A percentile compares a stretch with the other conserved stretches of the same genome.
Evolutionary conservation across 139 green algal species (phyloP).

Genomic region (Chlamydomonas urium): DNA sequence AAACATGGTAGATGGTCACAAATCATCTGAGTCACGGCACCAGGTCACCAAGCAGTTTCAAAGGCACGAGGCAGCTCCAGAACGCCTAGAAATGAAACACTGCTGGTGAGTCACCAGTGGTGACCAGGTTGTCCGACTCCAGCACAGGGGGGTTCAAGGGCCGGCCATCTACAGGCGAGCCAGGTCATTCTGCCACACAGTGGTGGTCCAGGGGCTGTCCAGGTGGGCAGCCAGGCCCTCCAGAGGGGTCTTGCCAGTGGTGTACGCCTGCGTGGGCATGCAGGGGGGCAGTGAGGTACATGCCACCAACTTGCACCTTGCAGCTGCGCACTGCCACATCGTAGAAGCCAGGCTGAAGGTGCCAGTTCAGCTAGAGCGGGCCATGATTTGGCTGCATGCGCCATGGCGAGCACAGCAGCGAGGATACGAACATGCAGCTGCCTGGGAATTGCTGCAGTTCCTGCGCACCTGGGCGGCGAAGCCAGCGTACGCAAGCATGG

Average conservation of each 20-base stretch:
- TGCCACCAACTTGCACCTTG: not conserved
- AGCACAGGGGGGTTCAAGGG: too few relatives aligned
- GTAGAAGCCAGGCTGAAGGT: not conserved
- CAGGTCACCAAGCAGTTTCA: too few relatives aligned
- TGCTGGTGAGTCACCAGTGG: too few relatives aligned
- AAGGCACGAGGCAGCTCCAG: too few relatives aligned
- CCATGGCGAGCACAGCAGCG: not conserved
- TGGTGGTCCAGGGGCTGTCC: constrained; percentile 50
- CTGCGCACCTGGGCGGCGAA: constrained; percentile 47
- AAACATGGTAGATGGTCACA: too few relatives aligned
- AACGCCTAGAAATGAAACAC: too few relatives aligned
- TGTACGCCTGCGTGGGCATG: not conserved
- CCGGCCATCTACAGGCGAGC: constrained; percentile 8
- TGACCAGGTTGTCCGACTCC: too few relatives aligned
- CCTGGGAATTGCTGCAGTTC: constrained; percentile 51
- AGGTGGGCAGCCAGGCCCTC: constrained; percentile 70
- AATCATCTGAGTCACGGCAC: too few relatives aligned
- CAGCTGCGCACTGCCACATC: not conserved
- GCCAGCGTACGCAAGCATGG: constrained; percentile 59
- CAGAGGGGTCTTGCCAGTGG: constrained; percentile 70
- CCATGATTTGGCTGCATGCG: not conserved
- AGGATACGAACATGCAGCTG: too few relatives aligned
- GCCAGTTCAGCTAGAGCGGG: not conserved
- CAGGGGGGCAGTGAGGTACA: not conserved
- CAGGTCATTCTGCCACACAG: constrained; percentile 55